Conservation (phyloP, 805 yeast species). For the Maudiozyma pseudohumilis region DNA sequence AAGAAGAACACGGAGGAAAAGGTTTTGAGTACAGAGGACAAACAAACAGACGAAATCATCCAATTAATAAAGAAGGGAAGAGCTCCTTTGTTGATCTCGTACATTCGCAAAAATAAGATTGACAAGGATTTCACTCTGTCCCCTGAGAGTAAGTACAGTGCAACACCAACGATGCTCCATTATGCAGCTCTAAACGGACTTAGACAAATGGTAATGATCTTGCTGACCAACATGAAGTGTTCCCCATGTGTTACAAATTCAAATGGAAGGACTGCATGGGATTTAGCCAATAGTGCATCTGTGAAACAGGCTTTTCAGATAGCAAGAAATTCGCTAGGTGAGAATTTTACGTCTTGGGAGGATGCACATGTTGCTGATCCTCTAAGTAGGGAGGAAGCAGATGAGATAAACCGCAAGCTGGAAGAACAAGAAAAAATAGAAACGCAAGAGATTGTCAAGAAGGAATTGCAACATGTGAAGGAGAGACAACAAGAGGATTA, state of each 20-base stretch:
- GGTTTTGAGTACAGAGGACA: constrained; percentile 31
- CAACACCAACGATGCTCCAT: constrained; percentile 67
- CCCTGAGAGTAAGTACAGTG: constrained; percentile 45
- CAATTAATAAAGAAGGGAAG: constrained; percentile 58
- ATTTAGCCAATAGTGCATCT: constrained; percentile 42
- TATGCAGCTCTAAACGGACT: constrained; percentile 63
- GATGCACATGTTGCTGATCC: constrained; percentile 55
- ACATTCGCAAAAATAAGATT: constrained; percentile 48
- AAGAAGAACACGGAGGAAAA: constrained; percentile 9
- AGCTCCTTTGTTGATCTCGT: constrained; percentile 62
- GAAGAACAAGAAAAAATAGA: constrained; percentile 34
- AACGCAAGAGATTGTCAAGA: constrained; percentile 23
- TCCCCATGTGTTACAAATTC: constrained; percentile 53
- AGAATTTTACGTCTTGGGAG: constrained; percentile 59
- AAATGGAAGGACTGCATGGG: constrained; percentile 58
- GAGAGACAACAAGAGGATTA: constrained; percentile 16
- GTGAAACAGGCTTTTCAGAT: constrained; percentile 53
- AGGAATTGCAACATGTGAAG: constrained; percentile 21
- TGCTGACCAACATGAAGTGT: constrained; percentile 56
- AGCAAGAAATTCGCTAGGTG: constrained; percentile 61
- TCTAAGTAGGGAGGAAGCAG: constrained; percentile 46
- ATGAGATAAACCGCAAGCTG: constrained; percentile 32
- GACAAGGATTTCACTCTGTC: constrained; percentile 42
- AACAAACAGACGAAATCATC: constrained; percentile 48
- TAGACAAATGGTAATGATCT: constrained; percentile 50